A percentile compares a stretch with the other conserved stretches of the same genome.
Evolutionary conservation across 768 basidiomycete genomes (phyloP).

Genomic region (Boletus pseudopeckii): DNA sequence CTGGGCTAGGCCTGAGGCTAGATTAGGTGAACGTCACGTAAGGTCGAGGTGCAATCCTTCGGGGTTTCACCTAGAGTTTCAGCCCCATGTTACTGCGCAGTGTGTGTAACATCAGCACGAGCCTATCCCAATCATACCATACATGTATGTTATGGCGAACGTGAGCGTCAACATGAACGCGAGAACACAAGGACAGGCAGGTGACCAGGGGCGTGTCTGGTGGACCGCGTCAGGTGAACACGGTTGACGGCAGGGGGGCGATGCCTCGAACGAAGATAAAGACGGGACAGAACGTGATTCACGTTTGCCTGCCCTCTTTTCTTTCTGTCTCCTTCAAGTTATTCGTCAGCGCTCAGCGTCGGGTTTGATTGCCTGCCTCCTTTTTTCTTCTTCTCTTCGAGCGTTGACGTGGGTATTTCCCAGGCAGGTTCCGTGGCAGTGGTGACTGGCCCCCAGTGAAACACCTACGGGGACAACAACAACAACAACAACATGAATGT

Average conservation of each 20-base stretch:
- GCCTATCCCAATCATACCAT: background rate
- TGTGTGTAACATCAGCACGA: background rate
- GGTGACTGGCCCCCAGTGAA: too few relatives aligned
- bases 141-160: background rate
- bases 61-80: too few relatives aligned
- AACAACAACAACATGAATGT: too few relatives aligned
- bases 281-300: background rate
- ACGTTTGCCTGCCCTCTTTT: background rate
- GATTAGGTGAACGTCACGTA: too few relatives aligned
- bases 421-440: background rate
- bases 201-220: conserved; percentile 7
- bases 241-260: conserved; percentile 10
- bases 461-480: too few relatives aligned
- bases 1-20: too few relatives aligned
- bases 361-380: background rate
- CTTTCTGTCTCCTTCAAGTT: background rate
- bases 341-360: background rate
- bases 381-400: background rate
- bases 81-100: background rate
- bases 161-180: background rate
- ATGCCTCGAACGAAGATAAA: conserved; percentile 16
- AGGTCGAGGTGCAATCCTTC: too few relatives aligned
- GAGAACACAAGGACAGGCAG: conserved; percentile 15
- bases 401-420: background rate
- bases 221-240: conserved; percentile 18